phyloP scores from a whole-genome alignment of 805 yeast genomes.

The Saccharomycopsis synnaedendra region DNA sequence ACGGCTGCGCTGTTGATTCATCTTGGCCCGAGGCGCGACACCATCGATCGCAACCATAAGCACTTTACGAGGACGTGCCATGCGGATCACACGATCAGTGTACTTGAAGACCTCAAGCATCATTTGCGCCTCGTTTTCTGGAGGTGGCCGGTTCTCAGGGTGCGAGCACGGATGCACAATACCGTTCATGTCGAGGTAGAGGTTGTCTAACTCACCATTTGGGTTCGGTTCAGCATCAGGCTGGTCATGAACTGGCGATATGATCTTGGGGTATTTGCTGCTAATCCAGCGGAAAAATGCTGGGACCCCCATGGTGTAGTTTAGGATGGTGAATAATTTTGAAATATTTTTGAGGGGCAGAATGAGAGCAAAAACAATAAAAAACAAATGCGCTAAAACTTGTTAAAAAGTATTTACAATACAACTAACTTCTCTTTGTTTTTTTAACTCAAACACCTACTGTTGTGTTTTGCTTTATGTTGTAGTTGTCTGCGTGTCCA shows the following conservation, averaged over 20 bases:
- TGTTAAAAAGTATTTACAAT: too few relatives aligned
- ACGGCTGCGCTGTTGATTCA: constrained; percentile 94
- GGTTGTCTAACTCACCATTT: constrained; percentile 89
- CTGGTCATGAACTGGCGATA: constrained; percentile 80
- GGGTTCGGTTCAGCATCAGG: constrained; percentile 72
- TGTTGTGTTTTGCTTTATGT: too few relatives aligned
- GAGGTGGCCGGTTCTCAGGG: constrained; percentile 94
- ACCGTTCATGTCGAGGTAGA: constrained; percentile 97
- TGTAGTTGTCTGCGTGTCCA: too few relatives aligned
- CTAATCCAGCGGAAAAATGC: constrained; percentile 97
- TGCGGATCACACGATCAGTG: constrained; percentile 80
- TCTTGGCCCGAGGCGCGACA: constrained; percentile 96
- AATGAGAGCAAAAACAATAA: too few relatives aligned
- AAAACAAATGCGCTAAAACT: too few relatives aligned
- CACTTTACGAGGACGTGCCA: constrained; percentile 93
- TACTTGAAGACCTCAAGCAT: constrained; percentile 84
- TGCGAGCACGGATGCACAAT: constrained; percentile 99
- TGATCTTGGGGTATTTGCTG: constrained; percentile 84
- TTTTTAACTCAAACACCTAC: too few relatives aligned
- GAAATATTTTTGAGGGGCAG: not conserved
- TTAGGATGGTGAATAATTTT: not conserved
- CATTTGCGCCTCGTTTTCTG: constrained; percentile 96
- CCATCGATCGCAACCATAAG: constrained; percentile 97
- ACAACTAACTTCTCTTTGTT: too few relatives aligned
- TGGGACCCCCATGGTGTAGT: constrained; percentile 82